Base-by-base conservation (phyloP, 2,329 filamentous ascomycete genomes). In the Orbilia ellipsospora region DNA sequence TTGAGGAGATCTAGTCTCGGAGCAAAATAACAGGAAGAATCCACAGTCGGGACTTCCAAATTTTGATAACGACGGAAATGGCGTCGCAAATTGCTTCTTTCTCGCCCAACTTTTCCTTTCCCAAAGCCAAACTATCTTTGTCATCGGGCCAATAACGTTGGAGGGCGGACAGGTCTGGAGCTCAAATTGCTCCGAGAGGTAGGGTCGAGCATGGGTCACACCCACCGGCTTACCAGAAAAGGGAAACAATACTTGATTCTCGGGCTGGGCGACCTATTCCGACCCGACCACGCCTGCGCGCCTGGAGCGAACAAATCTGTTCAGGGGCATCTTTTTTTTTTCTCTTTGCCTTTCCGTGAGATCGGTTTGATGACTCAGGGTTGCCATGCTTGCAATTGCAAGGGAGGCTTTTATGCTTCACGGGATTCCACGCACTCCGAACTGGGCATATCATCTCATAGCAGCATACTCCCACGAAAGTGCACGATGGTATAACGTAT, bases 121-220 rank as follows among this genome's bases (percentile, higher is more conserved):
- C 50, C 57, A 62, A 59, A 75, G 52, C 56, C 63, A 63, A 64
- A 75, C 23, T 67, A 61, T 67, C 40, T 54, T 64, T 60, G 44
- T 64, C 44, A 54, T 42, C 55, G 7, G 18, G 45, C 72, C 64
- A 75, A 75, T 69, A 18, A 75, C 0, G 51, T 18, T 15, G n/a
- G 16, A 51, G 52, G 54, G 50, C 31, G 31, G 31, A 36, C 31
- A 36, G 31, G 31, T 10, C 23, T 75, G 72, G 72, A 75, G 48
- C 64, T 75, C 72, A 75, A 69, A 65, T 75, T 45, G 72, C 64
- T 75, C 72, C 72, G 72, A 75, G 52, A 59, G 57, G 70, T 57
- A 63, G 62, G 50, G 55, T 18, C 28, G 10, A 15, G 36, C 55
- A 26, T 44, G 36, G 6, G 51, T 52, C 31, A n/a, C 8, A 7